Conservation (phyloP, 352 stramenopile species). For the Globisporangium takayamanum region DNA sequence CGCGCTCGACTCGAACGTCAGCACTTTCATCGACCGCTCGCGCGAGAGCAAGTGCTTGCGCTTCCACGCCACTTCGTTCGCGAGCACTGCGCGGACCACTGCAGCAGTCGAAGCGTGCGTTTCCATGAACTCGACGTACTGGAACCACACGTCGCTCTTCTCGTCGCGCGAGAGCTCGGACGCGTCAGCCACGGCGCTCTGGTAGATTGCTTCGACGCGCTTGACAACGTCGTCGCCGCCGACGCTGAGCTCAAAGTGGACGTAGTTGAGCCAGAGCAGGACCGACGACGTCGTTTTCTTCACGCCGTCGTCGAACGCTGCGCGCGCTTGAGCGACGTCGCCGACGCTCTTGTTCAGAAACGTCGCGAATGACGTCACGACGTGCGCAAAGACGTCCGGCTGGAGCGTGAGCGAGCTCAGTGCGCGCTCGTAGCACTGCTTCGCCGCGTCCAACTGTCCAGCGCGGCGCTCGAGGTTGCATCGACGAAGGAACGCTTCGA, state of each 20-base stretch:
- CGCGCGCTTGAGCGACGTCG: conserved; percentile 32
- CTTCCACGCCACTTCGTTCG: conserved; percentile 58
- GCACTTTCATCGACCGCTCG: conserved; percentile 48
- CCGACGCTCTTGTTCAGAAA: conserved; percentile 46
- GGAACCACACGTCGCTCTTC: conserved; percentile 79
- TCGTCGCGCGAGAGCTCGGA: conserved; percentile 52
- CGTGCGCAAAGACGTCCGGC: conserved; percentile 35
- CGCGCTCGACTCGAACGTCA: conserved; percentile 34
- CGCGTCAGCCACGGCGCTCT: conserved; percentile 41
- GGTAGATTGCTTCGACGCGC: conserved; percentile 37
- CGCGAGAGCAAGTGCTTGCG: conserved; percentile 50
- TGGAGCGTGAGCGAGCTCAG: conserved; percentile 37
- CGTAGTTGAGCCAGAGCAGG: conserved; percentile 58
- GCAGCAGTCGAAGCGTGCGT: conserved; percentile 36
- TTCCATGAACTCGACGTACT: conserved; percentile 73
- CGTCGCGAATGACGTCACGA: conserved; percentile 50
- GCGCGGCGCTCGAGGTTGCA: conserved; percentile 71
- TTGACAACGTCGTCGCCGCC: conserved; percentile 25
- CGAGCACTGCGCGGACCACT: conserved; percentile 43
- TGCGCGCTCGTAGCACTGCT: conserved; percentile 46
- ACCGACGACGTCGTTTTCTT: conserved; percentile 38
- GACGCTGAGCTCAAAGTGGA: conserved; percentile 59
- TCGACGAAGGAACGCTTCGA: conserved; percentile 52
- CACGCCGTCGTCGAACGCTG: conserved; percentile 36
- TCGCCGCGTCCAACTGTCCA: conserved; percentile 39